phyloP scores from a whole-genome alignment of 805 yeast genomes.

The Candida anglica region DNA sequence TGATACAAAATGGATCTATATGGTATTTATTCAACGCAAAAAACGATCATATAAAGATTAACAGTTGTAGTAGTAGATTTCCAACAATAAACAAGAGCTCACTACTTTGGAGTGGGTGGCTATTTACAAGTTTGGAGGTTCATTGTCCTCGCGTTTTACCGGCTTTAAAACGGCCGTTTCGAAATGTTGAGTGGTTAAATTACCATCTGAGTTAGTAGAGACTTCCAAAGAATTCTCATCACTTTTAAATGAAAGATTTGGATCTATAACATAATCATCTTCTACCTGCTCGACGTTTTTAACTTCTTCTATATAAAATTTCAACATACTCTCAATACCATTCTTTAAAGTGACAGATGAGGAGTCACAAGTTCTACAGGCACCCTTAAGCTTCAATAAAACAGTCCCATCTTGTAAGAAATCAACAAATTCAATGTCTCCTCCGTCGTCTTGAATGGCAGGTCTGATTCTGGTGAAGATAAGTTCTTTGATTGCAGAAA shows the following conservation, averaged over 20 bases:
- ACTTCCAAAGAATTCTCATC: too few relatives aligned
- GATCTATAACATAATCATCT: slow-evolving; percentile 24
- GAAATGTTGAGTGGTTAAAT: too few relatives aligned
- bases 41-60: neutral
- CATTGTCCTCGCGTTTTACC: neutral
- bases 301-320: slow-evolving; percentile 67
- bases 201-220: too few relatives aligned
- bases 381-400: slow-evolving; percentile 57
- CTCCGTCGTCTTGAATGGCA: slow-evolving; percentile 74
- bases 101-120: too few relatives aligned
- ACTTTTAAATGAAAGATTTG: slow-evolving; percentile 5
- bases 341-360: slow-evolving; percentile 62
- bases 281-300: slow-evolving; percentile 51
- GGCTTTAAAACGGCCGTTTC: too few relatives aligned
- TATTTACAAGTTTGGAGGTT: slow-evolving; percentile 1
- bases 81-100: neutral
- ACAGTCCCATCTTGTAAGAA: slow-evolving; percentile 57
- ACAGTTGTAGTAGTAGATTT: neutral
- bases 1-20: neutral
- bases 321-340: slow-evolving; percentile 70
- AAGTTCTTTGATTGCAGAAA: slow-evolving; percentile 64
- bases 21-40: neutral
- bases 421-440: slow-evolving; percentile 63
- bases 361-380: slow-evolving; percentile 69
- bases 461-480: slow-evolving; percentile 70